Conservation (phyloP, 495 filamentous ascomycete species). For the Penicillium waksmanii region DNA sequence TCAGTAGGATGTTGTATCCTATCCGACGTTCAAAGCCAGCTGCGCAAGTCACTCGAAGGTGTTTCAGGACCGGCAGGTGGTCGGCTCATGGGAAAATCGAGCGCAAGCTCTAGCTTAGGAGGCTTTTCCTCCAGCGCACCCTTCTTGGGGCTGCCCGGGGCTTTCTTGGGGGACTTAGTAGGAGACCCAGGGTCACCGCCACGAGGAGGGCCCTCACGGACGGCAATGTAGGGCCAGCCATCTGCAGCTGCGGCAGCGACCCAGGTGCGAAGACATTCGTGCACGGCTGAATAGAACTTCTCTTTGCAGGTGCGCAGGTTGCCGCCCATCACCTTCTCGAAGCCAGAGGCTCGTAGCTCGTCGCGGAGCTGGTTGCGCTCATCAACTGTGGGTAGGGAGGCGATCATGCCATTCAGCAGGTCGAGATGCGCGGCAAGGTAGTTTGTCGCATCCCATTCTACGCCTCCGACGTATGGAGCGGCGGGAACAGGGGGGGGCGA, state of each 20-base stretch:
- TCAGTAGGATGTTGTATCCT: conserved; percentile 9
- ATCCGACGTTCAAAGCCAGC: conserved; percentile 40
- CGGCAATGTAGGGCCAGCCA: conserved; percentile 78
- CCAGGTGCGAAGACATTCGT: conserved; percentile 88
- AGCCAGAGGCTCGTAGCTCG: conserved; percentile 81
- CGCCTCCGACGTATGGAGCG: conserved; percentile 94
- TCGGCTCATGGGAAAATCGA: conserved; percentile 37
- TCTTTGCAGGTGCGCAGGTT: conserved; percentile 92
- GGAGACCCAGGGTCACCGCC: conserved; percentile 42
- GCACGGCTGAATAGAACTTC: conserved; percentile 91
- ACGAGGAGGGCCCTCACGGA: conserved; percentile 69
- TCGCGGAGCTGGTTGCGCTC: conserved; percentile 79
- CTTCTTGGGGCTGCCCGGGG: conserved; percentile 43
- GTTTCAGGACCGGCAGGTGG: conserved; percentile 21
- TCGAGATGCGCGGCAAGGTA: conserved; percentile 93
- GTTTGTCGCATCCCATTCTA: conserved; percentile 98
- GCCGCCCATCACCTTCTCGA: conserved; percentile 86
- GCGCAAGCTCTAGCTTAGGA: conserved; percentile 44
- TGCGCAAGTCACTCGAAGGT: conserved; percentile 38
- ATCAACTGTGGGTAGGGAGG: conserved; percentile 71
- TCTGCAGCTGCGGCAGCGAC: conserved; percentile 84
- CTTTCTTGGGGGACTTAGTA: conserved; percentile 47
- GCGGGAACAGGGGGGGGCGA: conserved; percentile 87
- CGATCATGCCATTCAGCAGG: conserved; percentile 86
- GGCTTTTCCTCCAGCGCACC: conserved; percentile 44